These are phyloP conservation scores for Mycena sanguinolenta DNA, from an alignment of 768 basidiomycete genomes.

Conservation along the genomic window DNA sequence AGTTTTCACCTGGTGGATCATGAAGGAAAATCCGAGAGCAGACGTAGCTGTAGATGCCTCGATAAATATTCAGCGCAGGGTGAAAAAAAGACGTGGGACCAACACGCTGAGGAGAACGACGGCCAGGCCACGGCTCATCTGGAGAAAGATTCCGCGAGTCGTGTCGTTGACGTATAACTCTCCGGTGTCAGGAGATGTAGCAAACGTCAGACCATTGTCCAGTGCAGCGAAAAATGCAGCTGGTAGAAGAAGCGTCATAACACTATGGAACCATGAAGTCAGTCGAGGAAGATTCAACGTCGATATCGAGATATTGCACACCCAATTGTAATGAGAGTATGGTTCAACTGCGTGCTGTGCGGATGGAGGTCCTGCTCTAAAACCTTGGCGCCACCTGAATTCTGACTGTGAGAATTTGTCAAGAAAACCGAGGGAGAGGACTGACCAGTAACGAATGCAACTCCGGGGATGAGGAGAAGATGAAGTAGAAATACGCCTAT, in stretches of 20 bases:
- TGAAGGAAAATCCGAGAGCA: conserved; percentile 77
- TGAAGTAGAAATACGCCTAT: conserved; percentile 82
- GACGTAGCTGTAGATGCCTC: conserved; percentile 63
- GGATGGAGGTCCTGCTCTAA: conserved; percentile 78
- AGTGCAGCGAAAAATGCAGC: conserved; percentile 77
- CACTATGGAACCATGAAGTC: conserved; percentile 52
- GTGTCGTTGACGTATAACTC: conserved; percentile 55
- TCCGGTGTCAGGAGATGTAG: conserved; percentile 37
- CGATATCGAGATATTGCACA: conserved; percentile 50
- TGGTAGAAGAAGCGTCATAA: conserved; percentile 73
- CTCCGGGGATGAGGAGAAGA: conserved; percentile 77
- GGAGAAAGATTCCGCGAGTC: conserved; percentile 62
- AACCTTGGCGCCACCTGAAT: conserved; percentile 70
- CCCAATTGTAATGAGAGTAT: conserved; percentile 78
- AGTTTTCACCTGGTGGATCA: conserved; percentile 72
- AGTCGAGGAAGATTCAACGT: neutral
- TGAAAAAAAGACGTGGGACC: conserved; percentile 37
- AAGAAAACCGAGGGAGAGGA: conserved; percentile 46
- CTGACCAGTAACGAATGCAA: conserved; percentile 78
- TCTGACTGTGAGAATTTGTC: neutral
- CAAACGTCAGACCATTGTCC: conserved; percentile 47
- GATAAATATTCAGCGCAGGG: neutral
- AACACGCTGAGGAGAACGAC: conserved; percentile 73
- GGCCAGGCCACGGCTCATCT: conserved; percentile 76
- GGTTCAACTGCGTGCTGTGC: conserved; percentile 75